Evolutionary conservation across 2,329 filamentous ascomycete genomes (phyloP), one percentile per base, ranked within the genome.

Genomic region (Penicillium glabrum): DNA sequence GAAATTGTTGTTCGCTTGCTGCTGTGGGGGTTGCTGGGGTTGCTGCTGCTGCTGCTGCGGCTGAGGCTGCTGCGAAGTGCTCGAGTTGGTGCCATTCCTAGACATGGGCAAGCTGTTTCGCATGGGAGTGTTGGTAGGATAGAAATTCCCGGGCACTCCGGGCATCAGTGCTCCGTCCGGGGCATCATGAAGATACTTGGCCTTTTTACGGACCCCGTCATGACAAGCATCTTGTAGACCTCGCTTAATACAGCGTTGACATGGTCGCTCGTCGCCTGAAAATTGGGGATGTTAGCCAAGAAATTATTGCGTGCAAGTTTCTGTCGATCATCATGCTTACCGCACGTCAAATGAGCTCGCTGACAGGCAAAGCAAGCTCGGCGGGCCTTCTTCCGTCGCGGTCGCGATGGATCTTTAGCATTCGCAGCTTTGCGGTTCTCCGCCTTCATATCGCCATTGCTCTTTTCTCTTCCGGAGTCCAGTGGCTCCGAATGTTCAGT

Each of bases 181-280:
- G 26, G 93, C 92, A 82, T 98, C 95, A 71, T 98, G 93, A 55
- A 99, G 89, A 75, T 99, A 99, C 75, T 99, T 99, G 51, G 95
- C 95, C 82, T 98, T 99, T 77, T 99, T 99, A 61, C 95, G 89
- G 51, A 98, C 92, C 53, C 95, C 95, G 72, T 99, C 95, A 74
- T 96, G 92, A 71, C 95, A 99, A 59, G 86, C 86, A 72, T 96
- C 92, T 68, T 92, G 90, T 23, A 98, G 84, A 46, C 91, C 91
- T 67, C 95, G 89, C 76, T 97, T 97, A 67, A 98, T 91, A 74
- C 95, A 99, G 69, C 95, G 84, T 70, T 92, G 86, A 73, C 95
- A 99, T 52, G 95, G 95, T 66, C 95, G 85, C 75, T 99, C 93
- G 73, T 99, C 95, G 69, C 93, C 95, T 98, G 49, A 39, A 48